Percentiles rank a stretch among this genome's conserved stretches.
Conservation (phyloP, 2,329 filamentous ascomycete genomes). For the Aspergillus awamori region DNA sequence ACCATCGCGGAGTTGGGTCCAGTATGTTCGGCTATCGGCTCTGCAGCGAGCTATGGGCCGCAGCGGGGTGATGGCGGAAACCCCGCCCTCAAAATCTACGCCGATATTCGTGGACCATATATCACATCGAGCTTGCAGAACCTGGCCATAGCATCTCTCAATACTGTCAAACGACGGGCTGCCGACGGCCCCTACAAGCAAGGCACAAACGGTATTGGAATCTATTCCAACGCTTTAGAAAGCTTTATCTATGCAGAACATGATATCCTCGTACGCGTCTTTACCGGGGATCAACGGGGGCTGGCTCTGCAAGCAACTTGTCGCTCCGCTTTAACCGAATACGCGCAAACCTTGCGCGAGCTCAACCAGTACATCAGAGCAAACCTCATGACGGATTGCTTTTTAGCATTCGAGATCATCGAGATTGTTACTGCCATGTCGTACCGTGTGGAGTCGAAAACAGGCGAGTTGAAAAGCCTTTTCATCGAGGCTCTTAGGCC, state of each 20-base stretch:
- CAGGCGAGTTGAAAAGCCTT: slow-evolving; percentile 80
- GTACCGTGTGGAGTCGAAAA: slow-evolving; percentile 75
- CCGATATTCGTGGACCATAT: slow-evolving; percentile 83
- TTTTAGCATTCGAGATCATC: slow-evolving; percentile 90
- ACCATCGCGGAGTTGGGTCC: slow-evolving; percentile 73
- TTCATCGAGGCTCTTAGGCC: slow-evolving; percentile 86
- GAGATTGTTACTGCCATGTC: slow-evolving; percentile 84
- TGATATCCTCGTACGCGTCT: slow-evolving; percentile 85
- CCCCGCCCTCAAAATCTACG: slow-evolving; percentile 78
- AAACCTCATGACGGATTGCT: slow-evolving; percentile 88
- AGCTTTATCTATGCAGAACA: slow-evolving; percentile 86
- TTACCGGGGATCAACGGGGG: slow-evolving; percentile 82
- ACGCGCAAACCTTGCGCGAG: slow-evolving; percentile 82
- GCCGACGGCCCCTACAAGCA: slow-evolving; percentile 81
- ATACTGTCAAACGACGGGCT: slow-evolving; percentile 74
- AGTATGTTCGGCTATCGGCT: slow-evolving; percentile 76
- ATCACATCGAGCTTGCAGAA: slow-evolving; percentile 81
- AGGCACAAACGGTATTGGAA: slow-evolving; percentile 87
- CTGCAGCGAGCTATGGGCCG: slow-evolving; percentile 58
- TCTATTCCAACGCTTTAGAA: slow-evolving; percentile 85
- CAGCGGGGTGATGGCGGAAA: slow-evolving; percentile 61
- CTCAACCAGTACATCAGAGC: slow-evolving; percentile 86
- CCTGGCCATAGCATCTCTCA: slow-evolving; percentile 81
- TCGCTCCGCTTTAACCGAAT: slow-evolving; percentile 74
- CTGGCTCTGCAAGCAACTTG: slow-evolving; percentile 78